Percentiles rank a stretch among this genome's conserved stretches.
phyloP scores from a whole-genome alignment of 768 basidiomycete species.

The Chalciporus piperatus region DNA sequence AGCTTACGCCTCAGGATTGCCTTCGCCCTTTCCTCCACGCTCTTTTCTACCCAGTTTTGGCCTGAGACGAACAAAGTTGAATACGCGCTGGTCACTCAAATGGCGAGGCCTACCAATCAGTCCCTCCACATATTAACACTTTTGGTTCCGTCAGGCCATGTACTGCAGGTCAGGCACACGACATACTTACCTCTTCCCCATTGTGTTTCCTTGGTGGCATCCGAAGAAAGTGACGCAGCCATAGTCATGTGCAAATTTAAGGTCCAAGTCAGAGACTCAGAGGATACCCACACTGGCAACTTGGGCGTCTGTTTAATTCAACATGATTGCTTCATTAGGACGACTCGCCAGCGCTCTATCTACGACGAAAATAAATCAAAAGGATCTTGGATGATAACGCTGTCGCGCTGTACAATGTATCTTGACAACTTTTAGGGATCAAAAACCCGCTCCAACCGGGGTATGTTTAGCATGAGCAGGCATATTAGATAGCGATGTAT shows the following conservation, averaged over 20 bases:
- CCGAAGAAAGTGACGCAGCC: slow-evolving; percentile 25
- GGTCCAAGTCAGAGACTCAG: slow-evolving; percentile 19
- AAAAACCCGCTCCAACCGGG: not conserved
- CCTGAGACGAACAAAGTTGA: slow-evolving; percentile 42
- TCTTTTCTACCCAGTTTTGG: slow-evolving; percentile 76
- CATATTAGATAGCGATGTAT: not conserved
- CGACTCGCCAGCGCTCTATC: slow-evolving; percentile 28
- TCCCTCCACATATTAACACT: slow-evolving; percentile 87
- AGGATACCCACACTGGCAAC: slow-evolving; percentile 8
- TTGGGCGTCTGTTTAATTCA: slow-evolving; percentile 17
- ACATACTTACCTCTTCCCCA: slow-evolving; percentile 42
- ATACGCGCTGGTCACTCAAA: not conserved
- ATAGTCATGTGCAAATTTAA: slow-evolving; percentile 29
- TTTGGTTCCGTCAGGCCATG: slow-evolving; percentile 15
- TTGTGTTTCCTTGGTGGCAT: slow-evolving; percentile 30
- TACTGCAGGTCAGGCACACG: slow-evolving; percentile 8
- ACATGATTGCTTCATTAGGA: slow-evolving; percentile 32
- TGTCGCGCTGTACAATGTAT: slow-evolving; percentile 3
- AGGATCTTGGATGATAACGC: not conserved
- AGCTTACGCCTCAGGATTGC: slow-evolving; percentile 38
- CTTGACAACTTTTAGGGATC: not conserved
- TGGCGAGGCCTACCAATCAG: slow-evolving; percentile 61
- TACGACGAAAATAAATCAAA: slow-evolving; percentile 15
- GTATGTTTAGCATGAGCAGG: not conserved
- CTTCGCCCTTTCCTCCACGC: slow-evolving; percentile 45